phyloP scores from a whole-genome alignment of 2,329 filamentous ascomycete genomes.

The Diaporthe vexans region DNA sequence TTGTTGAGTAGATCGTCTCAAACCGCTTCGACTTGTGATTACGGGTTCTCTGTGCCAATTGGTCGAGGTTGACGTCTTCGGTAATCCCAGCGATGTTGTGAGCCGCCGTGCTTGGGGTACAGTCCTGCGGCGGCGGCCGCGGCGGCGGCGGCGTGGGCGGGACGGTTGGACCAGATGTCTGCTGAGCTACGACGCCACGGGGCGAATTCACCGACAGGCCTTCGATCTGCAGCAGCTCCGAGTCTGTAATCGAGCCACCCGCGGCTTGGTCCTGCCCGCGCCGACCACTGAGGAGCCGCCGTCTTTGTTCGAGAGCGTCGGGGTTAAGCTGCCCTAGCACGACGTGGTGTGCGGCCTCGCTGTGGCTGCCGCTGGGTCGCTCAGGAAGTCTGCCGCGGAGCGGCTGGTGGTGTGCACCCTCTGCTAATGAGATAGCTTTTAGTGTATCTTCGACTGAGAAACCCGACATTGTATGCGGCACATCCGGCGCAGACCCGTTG shows the following conservation, averaged over 20 bases:
- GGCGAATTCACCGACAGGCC: slow-evolving; percentile 51
- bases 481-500: slow-evolving; percentile 27
- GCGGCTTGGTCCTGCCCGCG: slow-evolving; percentile 39
- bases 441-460: slow-evolving; percentile 31
- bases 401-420: slow-evolving; percentile 32
- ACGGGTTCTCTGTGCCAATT: slow-evolving; percentile 39
- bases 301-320: slow-evolving; percentile 42
- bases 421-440: slow-evolving; percentile 27
- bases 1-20: slow-evolving; percentile 49
- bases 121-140: slow-evolving; percentile 8
- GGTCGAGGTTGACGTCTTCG: slow-evolving; percentile 35
- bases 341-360: slow-evolving; percentile 37
- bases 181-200: slow-evolving; percentile 35
- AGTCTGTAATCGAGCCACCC: slow-evolving; percentile 50
- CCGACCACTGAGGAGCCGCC: slow-evolving; percentile 41
- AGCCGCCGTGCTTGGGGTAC: slow-evolving; percentile 11
- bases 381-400: slow-evolving; percentile 4
- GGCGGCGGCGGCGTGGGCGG: slow-evolving; percentile 35
- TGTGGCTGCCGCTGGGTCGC: slow-evolving; percentile 10
- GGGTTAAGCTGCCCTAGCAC: slow-evolving; percentile 41
- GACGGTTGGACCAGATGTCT: slow-evolving; percentile 20
- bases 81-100: neutral
- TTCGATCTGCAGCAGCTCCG: slow-evolving; percentile 51
- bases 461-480: slow-evolving; percentile 29
- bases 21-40: slow-evolving; percentile 46